Conservation (phyloP, 305 asterid species). For the Withania somnifera region DNA sequence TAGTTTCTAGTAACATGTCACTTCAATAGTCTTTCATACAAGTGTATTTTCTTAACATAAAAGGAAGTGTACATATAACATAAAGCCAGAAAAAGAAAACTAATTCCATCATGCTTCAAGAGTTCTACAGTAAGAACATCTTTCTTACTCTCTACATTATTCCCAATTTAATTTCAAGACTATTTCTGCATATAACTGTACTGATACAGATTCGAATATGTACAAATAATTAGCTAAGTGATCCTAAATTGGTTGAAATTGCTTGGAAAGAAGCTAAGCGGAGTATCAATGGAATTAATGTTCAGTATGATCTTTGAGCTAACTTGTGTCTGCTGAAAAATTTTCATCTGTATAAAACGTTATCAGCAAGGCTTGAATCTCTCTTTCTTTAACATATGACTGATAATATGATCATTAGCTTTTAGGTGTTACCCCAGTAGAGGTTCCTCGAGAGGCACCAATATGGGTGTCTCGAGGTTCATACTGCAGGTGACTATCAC, state of each 20-base stretch:
- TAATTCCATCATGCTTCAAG: neutral
- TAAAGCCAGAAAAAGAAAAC: neutral
- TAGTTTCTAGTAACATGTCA: neutral
- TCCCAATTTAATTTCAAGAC: neutral
- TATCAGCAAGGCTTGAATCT: neutral
- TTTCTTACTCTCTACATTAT: neutral
- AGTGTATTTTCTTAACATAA: neutral
- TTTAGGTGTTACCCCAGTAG: constrained; percentile 25
- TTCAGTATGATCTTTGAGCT: neutral
- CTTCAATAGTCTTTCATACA: neutral
- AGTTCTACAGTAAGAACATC: neutral
- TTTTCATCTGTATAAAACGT: neutral
- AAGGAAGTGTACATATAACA: neutral
- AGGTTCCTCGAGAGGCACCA: constrained; percentile 26
- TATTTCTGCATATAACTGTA: neutral
- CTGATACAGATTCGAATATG: neutral
- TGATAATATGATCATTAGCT: neutral
- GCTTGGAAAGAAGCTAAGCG: neutral
- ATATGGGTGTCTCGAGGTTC: constrained; percentile 33
- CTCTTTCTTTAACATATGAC: neutral
- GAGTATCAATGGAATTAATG: neutral
- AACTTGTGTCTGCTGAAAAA: neutral
- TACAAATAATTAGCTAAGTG: neutral
- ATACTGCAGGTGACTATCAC: constrained; percentile 48
- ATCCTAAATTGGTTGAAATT: neutral